Conservation (phyloP, 306 rosid species). For the Cucumis cinereus region DNA sequence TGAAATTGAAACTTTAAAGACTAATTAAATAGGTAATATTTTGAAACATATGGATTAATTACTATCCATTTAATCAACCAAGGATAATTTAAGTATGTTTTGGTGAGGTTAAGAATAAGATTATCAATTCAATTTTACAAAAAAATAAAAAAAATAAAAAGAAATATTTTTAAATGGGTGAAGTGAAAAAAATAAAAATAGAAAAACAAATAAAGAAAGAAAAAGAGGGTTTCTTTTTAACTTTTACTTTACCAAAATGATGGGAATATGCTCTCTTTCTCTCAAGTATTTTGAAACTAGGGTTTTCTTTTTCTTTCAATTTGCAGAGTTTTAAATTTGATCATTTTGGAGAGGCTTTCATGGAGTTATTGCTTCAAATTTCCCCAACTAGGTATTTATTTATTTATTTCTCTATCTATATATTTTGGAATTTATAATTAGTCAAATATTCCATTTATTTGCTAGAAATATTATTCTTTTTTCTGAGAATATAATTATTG, state of each 20-base stretch:
- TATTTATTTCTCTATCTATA: no score
- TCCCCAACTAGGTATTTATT: not conserved
- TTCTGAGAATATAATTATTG: not conserved
- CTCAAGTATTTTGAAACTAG: not conserved
- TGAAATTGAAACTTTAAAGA: no score
- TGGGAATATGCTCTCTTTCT: not conserved
- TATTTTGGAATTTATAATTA: not conserved
- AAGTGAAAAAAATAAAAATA: no score
- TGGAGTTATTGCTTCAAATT: not conserved
- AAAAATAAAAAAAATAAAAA: no score
- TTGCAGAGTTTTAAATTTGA: not conserved
- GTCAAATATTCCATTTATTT: not conserved
- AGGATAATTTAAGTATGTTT: not conserved
- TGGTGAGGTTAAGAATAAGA: not conserved
- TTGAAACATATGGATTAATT: no score
- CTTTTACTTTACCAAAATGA: constrained; percentile 4
- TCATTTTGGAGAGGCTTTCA: not conserved
- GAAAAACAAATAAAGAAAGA: not conserved
- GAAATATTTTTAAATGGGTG: no score
- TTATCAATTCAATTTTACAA: no score
- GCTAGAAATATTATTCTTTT: not conserved
- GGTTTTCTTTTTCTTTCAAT: not conserved
- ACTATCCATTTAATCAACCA: no score
- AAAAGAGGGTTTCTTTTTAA: not conserved
- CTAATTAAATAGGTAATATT: no score